Evolutionary conservation across 1,284 basidiomycete species (phyloP), one percentile per base, ranked within the genome.

Genomic region (Mycena citricolor): DNA sequence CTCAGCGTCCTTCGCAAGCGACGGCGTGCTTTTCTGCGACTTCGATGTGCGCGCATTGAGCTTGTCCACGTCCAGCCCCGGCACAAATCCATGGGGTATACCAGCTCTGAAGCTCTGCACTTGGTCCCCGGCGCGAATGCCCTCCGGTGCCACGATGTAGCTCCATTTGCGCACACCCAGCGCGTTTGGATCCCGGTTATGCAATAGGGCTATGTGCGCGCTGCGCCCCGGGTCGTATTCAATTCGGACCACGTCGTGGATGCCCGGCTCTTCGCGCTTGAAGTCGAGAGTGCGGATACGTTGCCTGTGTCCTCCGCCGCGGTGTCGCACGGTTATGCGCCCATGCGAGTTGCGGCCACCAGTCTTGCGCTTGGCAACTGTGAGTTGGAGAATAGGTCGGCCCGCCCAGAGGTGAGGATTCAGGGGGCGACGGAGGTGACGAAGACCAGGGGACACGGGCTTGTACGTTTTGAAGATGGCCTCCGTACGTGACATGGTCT

Each of bases 141-240:
- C 92, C 51, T 97, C 91, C 1, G 90, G 86, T 1, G 95, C 94
- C 37, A 98, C 72, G 58, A 98, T 94, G 64, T 99, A 98, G 59
- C 82, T 88, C 77, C 78, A 83, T 57, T 71, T 70, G 54, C 76
- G 67, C 50, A 45, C 63, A 4, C 77, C 79, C 57, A 73, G 65
- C 16, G 68, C 68, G 12, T 60, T 61, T 1, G 70, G 67, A 57
- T 81, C 66, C 47, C 83, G 73, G 61, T 76, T 81, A 58, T 77
- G 74, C 54, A 98, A 62, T 41, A 99, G 77, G 1, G 95, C 95
- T 59, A 99, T 94, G 65, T 99, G 97, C 4, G 90, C 92, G 32
- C 86, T 90, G 38, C 95, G 78, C 23, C 90, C 90, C 0, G 95
- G 95, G 71, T 99, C 95, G 64, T 97, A 99, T 68, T 99, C 95